Conservation (phyloP, 2,329 filamentous ascomycete species). For the Dactylellina drechsleri region DNA sequence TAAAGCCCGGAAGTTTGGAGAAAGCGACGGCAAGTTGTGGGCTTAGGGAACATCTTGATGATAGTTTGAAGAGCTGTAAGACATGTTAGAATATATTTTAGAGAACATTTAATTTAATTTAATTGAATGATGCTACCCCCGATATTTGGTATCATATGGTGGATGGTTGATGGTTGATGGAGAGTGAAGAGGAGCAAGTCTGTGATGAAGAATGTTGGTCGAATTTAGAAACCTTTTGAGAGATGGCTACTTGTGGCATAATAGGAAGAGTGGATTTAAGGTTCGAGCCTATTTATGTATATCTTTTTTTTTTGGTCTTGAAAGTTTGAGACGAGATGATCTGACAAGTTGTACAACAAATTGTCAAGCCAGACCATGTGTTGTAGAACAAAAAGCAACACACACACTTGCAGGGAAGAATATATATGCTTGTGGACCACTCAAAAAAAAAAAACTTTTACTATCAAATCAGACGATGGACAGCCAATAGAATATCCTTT, state of each 20-base stretch:
- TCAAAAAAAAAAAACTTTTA: too few species aligned
- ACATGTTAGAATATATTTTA: not conserved
- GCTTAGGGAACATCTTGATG: conserved; percentile 5
- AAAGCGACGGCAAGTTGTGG: conserved; percentile 9
- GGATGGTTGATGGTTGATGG: not conserved
- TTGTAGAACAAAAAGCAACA: too few species aligned
- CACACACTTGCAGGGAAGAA: too few species aligned
- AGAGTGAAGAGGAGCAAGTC: not conserved
- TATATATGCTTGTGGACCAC: too few species aligned
- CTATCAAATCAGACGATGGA: too few species aligned
- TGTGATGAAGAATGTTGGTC: conserved; percentile 2
- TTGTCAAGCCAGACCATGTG: too few species aligned
- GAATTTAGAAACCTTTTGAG: not conserved
- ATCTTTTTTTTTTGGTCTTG: not conserved
- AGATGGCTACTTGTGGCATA: not conserved
- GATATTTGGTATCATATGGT: not conserved
- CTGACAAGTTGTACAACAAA: not conserved
- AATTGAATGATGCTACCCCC: not conserved
- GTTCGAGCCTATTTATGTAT: not conserved
- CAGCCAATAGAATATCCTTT: too few species aligned
- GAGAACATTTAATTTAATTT: not conserved
- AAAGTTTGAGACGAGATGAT: conserved; percentile 2
- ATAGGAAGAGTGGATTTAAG: not conserved
- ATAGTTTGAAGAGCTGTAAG: not conserved
- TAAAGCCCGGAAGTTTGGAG: conserved; percentile 3